Conservation (phyloP, 345 rosid species). For the Hypericum perforatum region DNA sequence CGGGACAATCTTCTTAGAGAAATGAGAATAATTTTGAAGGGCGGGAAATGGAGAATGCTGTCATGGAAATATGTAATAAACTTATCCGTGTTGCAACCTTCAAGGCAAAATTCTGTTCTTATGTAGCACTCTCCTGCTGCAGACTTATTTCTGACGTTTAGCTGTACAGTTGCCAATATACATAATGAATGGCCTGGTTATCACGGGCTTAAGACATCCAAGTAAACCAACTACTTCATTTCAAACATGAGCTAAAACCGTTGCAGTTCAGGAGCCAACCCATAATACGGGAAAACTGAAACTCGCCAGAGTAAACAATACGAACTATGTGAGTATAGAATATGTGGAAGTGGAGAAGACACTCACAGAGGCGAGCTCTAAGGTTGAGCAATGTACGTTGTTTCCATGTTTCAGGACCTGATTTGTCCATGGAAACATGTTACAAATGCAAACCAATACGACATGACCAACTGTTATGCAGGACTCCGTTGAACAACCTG, state of each 20-base stretch:
- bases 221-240: too few species aligned
- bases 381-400: constrained; percentile 79
- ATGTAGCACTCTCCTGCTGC: constrained; percentile 87
- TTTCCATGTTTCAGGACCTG: constrained; percentile 90
- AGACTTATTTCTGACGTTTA: constrained; percentile 89
- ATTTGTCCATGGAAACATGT: constrained; percentile 17
- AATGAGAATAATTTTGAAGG: not conserved
- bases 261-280: too few species aligned
- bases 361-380: constrained; percentile 96
- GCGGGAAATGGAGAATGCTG: not conserved
- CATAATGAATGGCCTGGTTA: not conserved
- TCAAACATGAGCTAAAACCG: too few species aligned
- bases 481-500: constrained; percentile 40
- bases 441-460: constrained; percentile 15
- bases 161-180: constrained; percentile 39
- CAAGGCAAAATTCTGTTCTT: constrained; percentile 85
- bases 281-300: too few species aligned
- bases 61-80: not conserved
- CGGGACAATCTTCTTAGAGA: not conserved
- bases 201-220: too few species aligned
- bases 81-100: constrained; percentile 43
- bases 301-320: not conserved
- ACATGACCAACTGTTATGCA: constrained; percentile 9
- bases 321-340: not conserved
- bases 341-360: constrained; percentile 7